Evolutionary conservation across 441 rosid species (phyloP).

Genomic region (Adansonia madagascariensis): DNA sequence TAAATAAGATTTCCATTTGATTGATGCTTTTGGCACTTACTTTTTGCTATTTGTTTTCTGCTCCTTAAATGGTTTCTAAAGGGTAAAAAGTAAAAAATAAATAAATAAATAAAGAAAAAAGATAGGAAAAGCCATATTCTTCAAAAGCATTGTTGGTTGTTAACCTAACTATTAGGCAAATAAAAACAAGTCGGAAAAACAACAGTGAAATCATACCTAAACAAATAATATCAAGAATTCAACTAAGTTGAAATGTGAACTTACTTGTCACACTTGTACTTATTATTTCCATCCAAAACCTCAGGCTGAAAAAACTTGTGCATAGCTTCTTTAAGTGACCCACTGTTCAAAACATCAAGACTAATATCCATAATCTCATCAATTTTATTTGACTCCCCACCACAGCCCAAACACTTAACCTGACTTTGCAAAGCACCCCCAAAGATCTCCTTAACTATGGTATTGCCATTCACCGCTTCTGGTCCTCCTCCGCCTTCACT

Average conservation of each 20-base stretch:
- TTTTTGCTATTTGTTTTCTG: background rate
- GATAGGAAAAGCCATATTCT: background rate
- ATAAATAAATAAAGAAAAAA: background rate
- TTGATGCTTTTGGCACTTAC: background rate
- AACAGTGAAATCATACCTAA: background rate
- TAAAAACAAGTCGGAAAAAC: background rate
- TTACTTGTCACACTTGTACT: slow-evolving; percentile 89
- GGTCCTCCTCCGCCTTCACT: slow-evolving; percentile 38
- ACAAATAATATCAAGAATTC: background rate
- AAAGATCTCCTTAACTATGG: slow-evolving; percentile 81
- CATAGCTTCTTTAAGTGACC: slow-evolving; percentile 80
- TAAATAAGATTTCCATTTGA: background rate
- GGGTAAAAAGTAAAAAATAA: slow-evolving; percentile 3
- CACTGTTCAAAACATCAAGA: slow-evolving; percentile 70
- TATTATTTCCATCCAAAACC: slow-evolving; percentile 87
- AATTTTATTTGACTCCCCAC: slow-evolving; percentile 78
- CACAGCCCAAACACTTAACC: slow-evolving; percentile 86
- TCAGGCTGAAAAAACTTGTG: slow-evolving; percentile 88
- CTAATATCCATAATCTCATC: slow-evolving; percentile 98
- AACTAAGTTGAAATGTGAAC: slow-evolving; percentile 25
- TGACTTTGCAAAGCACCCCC: slow-evolving; percentile 97
- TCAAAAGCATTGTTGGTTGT: background rate
- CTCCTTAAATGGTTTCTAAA: background rate
- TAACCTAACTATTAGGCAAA: background rate
- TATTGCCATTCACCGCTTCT: slow-evolving; percentile 40